Evolutionary conservation across 1,284 basidiomycete genomes (phyloP), one percentile per base, ranked within the genome.

Genomic region (Gomphus sp.): DNA sequence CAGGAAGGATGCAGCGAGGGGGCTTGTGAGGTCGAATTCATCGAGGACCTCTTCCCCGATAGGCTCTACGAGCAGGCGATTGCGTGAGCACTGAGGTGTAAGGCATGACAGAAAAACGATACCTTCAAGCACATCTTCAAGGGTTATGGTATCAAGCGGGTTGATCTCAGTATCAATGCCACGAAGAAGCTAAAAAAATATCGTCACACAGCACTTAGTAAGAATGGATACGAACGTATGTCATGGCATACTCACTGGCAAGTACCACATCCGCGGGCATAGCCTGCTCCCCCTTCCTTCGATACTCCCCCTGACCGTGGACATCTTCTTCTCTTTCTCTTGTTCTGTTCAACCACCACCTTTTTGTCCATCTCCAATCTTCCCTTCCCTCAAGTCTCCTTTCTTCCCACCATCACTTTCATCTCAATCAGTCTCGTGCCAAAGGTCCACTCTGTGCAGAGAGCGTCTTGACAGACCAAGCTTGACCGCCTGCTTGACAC

Each of bases 51-150:
- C 91, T 73, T 93, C 90, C 22, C 91, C 91, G 56, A 93, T 92
- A 8, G 93, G 76, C 67, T 93, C 91, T 89, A 65, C 18, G 41
- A 25, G 11, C 5, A 34, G 31, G 33, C 18, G 34, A 60, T 18
- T 54, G 39, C 39, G 12, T n/a, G 50, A 58, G 56, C 37, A 36
- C 10, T 44, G 41, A 44, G 34, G 39, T 39, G 54, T 60, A 2
- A 50, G 31, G 31, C 3, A 60, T 4, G 37, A 49, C 62, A 31
- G 10, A 50, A 33, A 64, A 43, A 54, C 64, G 66, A 45, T 60
- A 87, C 89, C 87, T 80, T 96, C 93, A 9, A 96, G 76, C 16
- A 96, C 91, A 64, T 96, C 93, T 70, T 96, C 93, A 2, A 96
- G 78, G 1, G 93, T 96, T 64, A 96, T 95, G 68, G 96, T 93